Conservation (phyloP, 2,329 filamentous ascomycete species). For the Colletotrichum sp. region DNA sequence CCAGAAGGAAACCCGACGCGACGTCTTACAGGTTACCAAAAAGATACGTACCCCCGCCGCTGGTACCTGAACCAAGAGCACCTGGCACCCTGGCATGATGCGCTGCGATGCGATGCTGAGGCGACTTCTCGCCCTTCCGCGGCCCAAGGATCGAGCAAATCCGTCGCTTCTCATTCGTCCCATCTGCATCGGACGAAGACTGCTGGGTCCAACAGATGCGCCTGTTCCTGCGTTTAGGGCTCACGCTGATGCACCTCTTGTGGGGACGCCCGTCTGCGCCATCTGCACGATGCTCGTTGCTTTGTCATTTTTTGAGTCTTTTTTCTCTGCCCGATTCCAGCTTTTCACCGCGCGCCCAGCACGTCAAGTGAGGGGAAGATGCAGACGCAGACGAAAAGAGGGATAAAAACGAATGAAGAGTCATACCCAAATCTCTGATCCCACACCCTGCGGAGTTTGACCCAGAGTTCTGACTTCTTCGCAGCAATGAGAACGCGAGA, state of each 20-base stretch:
- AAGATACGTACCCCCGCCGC: background rate
- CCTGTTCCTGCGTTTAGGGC: slow-evolving; percentile 22
- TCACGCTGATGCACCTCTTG: slow-evolving; percentile 5
- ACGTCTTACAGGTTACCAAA: background rate
- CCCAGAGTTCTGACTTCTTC: background rate
- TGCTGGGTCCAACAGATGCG: slow-evolving; percentile 7
- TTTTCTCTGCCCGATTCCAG: slow-evolving; percentile 1
- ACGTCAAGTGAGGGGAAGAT: background rate
- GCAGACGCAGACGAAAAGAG: background rate
- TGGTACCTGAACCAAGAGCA: background rate
- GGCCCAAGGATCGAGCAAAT: slow-evolving; percentile 8
- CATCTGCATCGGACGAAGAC: slow-evolving; percentile 12
- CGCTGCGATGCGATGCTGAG: slow-evolving; percentile 15
- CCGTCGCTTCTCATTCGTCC: slow-evolving; percentile 17
- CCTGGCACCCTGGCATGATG: slow-evolving; percentile 1
- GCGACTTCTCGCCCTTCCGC: slow-evolving; percentile 1
- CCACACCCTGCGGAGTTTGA: slow-evolving; percentile 3
- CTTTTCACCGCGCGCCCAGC: background rate
- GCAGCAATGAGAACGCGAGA: background rate
- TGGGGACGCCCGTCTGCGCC: background rate
- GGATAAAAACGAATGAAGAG: background rate
- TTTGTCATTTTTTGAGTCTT: slow-evolving; percentile 16
- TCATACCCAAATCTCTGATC: background rate
- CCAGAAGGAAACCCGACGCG: background rate
- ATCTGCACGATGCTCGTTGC: background rate